Evolutionary conservation across 345 rosid genomes (phyloP), one percentile per base, ranked within the genome.

Genomic region (Brassica cretica): DNA sequence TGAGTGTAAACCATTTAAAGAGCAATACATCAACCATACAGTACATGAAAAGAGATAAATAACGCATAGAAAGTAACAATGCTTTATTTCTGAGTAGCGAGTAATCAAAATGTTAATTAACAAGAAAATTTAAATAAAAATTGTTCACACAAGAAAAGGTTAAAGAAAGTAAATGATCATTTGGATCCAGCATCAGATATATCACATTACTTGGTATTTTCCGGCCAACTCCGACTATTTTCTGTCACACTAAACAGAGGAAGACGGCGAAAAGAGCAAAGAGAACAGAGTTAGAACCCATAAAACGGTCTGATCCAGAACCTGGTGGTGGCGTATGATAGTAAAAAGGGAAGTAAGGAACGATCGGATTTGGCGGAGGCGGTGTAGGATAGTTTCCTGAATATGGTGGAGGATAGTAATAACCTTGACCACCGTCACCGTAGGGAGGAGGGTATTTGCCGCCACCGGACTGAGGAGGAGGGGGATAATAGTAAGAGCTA

Each of bases 291-390:
- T 4, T 9, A 49, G 49, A 66, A 69, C 33, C 16, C 58, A 44
- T 21, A 12, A 62, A 11, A 64, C 46, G 75, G 78, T 27, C 80
- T 11, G 76, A 71, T 0, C 67, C 63, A n/a, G 87, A 80, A 29
- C 37, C 74, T 1, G 93, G 90, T 9, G 98, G 95, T 16, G 98
- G 93, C 55, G 11, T 88, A 71, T 92, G 81, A 82, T 82, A 92
- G 85, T 86, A 94, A 61, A 78, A 94, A 1, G 98, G 98, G 32
- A 92, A 94, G 83, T 92, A 94, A 18, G 98, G 98, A 10, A 94
- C 98, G 66, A 94, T 91, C 1, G 98, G 98, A 77, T 94, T 91
- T 2, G 98, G 98, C 0, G 98, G 98, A 2, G 98, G 98, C 1
- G 95, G 95, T 0, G 84, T 80, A 0, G 84, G 89, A 74, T 84